These are phyloP conservation scores for Ogataea ganodermae DNA, from an alignment of 805 yeast species.

Conservation along the genomic window DNA sequence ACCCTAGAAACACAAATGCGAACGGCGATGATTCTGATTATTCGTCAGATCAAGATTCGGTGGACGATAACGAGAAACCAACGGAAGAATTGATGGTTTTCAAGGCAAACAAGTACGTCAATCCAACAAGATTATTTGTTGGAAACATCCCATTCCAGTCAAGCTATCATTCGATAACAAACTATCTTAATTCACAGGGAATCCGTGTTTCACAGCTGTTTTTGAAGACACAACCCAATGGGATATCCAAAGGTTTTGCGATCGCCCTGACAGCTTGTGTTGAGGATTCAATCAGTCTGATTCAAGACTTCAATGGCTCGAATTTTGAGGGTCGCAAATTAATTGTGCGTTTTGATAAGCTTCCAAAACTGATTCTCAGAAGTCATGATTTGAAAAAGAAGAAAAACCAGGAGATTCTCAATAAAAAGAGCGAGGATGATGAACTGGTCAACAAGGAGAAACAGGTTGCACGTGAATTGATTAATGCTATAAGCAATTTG, in stretches of 20 bases:
- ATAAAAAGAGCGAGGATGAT: constrained; percentile 9
- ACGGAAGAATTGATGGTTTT: constrained; percentile 28
- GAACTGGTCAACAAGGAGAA: constrained; percentile 24
- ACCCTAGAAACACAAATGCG: neutral
- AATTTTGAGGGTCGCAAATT: constrained; percentile 61
- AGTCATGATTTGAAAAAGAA: constrained; percentile 28
- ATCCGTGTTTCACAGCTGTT: constrained; percentile 17
- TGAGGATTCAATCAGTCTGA: constrained; percentile 50
- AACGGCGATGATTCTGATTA: constrained; percentile 8
- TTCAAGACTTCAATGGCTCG: constrained; percentile 50
- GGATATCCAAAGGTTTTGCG: constrained; percentile 61
- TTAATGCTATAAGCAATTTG: constrained; percentile 23
- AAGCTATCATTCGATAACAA: constrained; percentile 19
- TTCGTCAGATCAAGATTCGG: constrained; percentile 5
- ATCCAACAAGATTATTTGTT: constrained; percentile 48
- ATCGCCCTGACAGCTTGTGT: constrained; percentile 53
- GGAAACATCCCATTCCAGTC: constrained; percentile 56
- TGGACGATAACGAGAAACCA: constrained; percentile 27
- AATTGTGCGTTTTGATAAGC: constrained; percentile 62
- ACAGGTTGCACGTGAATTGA: constrained; percentile 31
- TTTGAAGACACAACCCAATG: constrained; percentile 42
- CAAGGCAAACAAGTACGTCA: constrained; percentile 36
- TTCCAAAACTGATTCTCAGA: constrained; percentile 42
- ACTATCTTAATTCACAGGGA: constrained; percentile 17
- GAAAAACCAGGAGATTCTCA: constrained; percentile 16